phyloP scores from a whole-genome alignment of 73 alveolate genomes.

The Uronychia binucleata region DNA sequence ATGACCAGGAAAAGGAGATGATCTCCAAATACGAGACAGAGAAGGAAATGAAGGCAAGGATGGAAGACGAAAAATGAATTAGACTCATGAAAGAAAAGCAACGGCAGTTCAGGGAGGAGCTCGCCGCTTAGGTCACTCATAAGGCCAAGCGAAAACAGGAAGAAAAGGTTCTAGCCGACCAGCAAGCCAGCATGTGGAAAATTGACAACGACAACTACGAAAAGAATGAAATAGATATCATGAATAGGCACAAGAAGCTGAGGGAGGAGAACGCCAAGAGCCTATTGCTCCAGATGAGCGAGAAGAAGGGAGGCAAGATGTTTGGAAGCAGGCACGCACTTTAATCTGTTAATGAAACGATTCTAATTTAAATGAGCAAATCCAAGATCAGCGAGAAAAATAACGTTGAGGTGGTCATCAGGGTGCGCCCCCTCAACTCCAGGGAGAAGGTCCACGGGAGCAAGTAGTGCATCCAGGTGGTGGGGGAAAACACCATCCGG shows the following conservation, averaged over 20 bases:
- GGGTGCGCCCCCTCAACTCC: slow-evolving; percentile 64
- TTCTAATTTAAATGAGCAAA: neutral
- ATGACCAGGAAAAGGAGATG: slow-evolving; percentile 42
- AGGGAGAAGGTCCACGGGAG: slow-evolving; percentile 26
- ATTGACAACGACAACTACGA: slow-evolving; percentile 30
- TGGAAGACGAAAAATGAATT: slow-evolving; percentile 8
- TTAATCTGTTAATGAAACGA: neutral
- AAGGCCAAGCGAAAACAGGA: slow-evolving; percentile 29
- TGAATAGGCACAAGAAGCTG: neutral
- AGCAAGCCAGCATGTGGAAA: slow-evolving; percentile 69
- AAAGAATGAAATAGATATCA: slow-evolving; percentile 30
- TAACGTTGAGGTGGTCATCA: slow-evolving; percentile 55
- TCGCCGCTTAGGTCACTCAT: slow-evolving; percentile 45
- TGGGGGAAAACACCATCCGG: neutral
- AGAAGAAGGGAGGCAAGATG: neutral
- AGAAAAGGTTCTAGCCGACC: slow-evolving; percentile 40
- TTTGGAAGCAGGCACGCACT: neutral
- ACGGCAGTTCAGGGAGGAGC: slow-evolving; percentile 20
- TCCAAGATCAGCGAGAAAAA: slow-evolving; percentile 14
- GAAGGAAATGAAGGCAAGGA: slow-evolving; percentile 46
- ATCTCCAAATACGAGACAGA: slow-evolving; percentile 27
- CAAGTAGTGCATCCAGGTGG: slow-evolving; percentile 8
- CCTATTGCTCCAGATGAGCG: neutral
- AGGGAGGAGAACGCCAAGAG: neutral
- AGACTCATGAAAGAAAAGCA: slow-evolving; percentile 14